A percentile compares a stretch with the other conserved stretches of the same genome.
These are phyloP conservation scores for Phlebiopsis gigantea DNA, from an alignment of 768 basidiomycete species.

Conservation along the genomic window DNA sequence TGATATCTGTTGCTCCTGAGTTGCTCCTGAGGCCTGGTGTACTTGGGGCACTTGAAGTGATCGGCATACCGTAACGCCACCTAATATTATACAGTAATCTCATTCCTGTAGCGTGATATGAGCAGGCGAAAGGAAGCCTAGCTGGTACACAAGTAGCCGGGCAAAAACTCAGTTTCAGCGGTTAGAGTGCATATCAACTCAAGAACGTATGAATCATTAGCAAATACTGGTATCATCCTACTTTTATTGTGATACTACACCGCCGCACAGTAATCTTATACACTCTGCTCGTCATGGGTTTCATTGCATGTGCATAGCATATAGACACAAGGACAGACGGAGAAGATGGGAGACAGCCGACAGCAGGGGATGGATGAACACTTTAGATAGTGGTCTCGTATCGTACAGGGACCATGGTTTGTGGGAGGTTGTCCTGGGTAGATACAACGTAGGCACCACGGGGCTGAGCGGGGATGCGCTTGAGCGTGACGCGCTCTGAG, in stretches of 20 bases:
- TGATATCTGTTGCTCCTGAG: too few relatives aligned
- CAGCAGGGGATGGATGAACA: background rate
- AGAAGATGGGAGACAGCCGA: conserved; percentile 5
- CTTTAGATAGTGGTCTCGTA: conserved; percentile 96
- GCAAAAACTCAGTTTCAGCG: too few relatives aligned
- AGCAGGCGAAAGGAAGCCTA: too few relatives aligned
- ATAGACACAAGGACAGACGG: conserved; percentile 19
- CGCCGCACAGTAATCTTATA: conserved; percentile 4
- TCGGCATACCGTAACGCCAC: too few relatives aligned
- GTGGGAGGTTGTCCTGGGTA: conserved; percentile 68
- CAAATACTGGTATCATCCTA: too few relatives aligned
- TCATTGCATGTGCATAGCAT: conserved; percentile 21
- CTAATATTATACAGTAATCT: too few relatives aligned
- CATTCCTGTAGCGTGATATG: too few relatives aligned
- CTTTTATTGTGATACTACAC: background rate
- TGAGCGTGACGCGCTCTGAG: conserved; percentile 75
- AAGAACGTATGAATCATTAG: too few relatives aligned
- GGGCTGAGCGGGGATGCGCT: conserved; percentile 81
- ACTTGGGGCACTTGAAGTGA: too few relatives aligned
- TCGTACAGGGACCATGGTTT: conserved; percentile 87
- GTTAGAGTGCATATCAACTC: too few relatives aligned
- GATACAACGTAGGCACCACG: conserved; percentile 76
- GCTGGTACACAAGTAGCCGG: too few relatives aligned
- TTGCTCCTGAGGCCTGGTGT: too few relatives aligned
- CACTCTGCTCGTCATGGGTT: conserved; percentile 13